phyloP scores from a whole-genome alignment of 345 rosid species.

The Hypericum perforatum region DNA sequence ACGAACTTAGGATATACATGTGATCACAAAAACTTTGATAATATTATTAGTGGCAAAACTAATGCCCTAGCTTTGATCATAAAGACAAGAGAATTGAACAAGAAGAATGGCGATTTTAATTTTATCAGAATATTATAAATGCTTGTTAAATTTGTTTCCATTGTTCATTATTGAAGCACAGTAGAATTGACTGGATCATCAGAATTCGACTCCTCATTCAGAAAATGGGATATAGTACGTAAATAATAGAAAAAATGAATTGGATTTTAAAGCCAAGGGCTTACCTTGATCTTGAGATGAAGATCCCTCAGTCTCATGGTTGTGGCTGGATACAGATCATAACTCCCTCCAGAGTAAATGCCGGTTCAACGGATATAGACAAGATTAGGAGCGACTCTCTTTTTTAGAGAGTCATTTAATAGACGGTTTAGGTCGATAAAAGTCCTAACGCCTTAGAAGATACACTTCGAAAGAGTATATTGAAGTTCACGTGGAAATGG shows the following conservation, averaged over 20 bases:
- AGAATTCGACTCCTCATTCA: not conserved
- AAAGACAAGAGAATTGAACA: no score
- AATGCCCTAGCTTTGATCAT: no score
- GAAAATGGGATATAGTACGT: not conserved
- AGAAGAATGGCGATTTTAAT: no score
- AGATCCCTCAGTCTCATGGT: conserved; percentile 42
- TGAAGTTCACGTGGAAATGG: not conserved
- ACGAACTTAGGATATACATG: no score
- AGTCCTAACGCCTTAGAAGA: conserved; percentile 4
- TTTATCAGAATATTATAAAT: no score
- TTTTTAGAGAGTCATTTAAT: not conserved
- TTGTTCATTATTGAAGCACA: no score
- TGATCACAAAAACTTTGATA: no score
- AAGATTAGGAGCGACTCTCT: not conserved
- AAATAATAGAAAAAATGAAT: not conserved
- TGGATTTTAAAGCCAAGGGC: not conserved
- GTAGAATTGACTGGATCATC: not conserved
- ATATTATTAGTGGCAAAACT: no score
- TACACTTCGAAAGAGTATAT: not conserved
- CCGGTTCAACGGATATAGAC: no score
- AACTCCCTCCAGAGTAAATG: not conserved
- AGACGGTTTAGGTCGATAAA: conserved; percentile 11
- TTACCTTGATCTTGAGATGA: conserved; percentile 50
- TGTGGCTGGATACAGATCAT: conserved; percentile 1
- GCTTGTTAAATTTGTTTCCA: no score